A percentile compares a stretch with the other conserved stretches of the same genome.
These are phyloP conservation scores for Neurospora sp. DNA, from an alignment of 2,329 filamentous ascomycete genomes.

Conservation along the genomic window DNA sequence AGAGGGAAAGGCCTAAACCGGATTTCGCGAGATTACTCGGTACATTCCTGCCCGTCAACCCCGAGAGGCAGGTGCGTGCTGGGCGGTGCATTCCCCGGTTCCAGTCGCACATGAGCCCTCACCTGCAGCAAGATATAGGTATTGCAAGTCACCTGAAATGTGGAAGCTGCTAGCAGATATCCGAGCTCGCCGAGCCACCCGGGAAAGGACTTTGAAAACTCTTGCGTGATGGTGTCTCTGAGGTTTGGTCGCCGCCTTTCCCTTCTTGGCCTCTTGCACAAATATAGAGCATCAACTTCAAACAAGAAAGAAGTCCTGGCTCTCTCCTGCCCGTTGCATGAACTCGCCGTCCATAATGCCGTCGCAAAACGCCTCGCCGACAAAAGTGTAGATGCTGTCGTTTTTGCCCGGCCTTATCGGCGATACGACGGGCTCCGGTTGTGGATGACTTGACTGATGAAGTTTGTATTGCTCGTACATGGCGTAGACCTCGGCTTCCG, in stretches of 20 bases:
- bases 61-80: not conserved
- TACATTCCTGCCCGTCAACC: not conserved
- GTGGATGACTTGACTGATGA: not conserved
- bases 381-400: not conserved
- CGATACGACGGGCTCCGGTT: not conserved
- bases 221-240: not conserved
- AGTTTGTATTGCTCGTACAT: not conserved
- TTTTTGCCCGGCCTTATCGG: not conserved
- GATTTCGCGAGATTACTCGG: too few relatives aligned
- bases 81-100: not conserved
- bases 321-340: constrained; percentile 1
- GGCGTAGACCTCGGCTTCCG: not conserved
- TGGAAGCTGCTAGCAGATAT: not conserved
- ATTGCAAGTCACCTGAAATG: not conserved
- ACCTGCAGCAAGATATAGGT: not conserved
- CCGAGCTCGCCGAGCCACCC: not conserved
- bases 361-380: constrained; percentile 13
- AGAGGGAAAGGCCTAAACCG: too few relatives aligned
- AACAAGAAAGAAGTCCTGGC: not conserved
- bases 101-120: not conserved
- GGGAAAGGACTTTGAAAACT: not conserved
- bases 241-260: not conserved
- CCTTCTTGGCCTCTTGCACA: not conserved
- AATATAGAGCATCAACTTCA: not conserved
- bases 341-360: constrained; percentile 13